A percentile compares a stretch with the other conserved stretches of the same genome.
Conservation (phyloP, 75 land plant species). For the Pseudotsuga menziesii region DNA sequence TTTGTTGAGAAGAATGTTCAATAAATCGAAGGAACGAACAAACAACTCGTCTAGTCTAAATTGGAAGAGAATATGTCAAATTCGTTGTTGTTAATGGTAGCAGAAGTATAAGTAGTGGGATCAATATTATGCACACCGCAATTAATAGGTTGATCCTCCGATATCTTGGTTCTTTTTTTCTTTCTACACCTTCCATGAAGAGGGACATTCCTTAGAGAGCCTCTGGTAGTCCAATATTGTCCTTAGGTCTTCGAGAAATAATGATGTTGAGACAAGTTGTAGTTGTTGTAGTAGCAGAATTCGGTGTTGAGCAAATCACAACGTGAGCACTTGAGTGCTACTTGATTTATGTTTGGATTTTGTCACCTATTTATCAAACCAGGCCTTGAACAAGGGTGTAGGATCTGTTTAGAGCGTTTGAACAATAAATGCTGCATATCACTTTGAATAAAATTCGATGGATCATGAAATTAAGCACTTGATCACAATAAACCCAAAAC, state of each 20-base stretch:
- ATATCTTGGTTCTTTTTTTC: constrained; percentile 21
- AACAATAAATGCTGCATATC: background rate
- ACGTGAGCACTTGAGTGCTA: constrained; percentile 15
- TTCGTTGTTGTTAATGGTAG: background rate
- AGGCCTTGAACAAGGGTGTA: background rate
- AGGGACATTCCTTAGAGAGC: constrained; percentile 33
- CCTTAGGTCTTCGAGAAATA: constrained; percentile 23
- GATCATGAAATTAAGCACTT: background rate
- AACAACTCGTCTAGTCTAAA: background rate
- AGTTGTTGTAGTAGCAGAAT: constrained; percentile 24
- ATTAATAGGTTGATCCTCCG: background rate
- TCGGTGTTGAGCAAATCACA: constrained; percentile 18
- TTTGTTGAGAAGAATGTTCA: background rate
- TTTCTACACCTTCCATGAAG: constrained; percentile 35
- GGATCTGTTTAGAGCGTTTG: background rate
- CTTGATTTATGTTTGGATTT: constrained; percentile 11
- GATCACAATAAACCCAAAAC: no score
- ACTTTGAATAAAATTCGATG: background rate
- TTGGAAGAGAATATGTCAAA: background rate
- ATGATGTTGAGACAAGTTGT: constrained; percentile 18
- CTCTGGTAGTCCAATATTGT: constrained; percentile 27
- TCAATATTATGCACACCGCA: no score
- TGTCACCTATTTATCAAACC: background rate
- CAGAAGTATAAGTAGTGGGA: background rate
- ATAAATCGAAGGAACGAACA: background rate